These are phyloP conservation scores for Dalbergia oliveri DNA, from an alignment of 306 rosid species.

Conservation along the genomic window DNA sequence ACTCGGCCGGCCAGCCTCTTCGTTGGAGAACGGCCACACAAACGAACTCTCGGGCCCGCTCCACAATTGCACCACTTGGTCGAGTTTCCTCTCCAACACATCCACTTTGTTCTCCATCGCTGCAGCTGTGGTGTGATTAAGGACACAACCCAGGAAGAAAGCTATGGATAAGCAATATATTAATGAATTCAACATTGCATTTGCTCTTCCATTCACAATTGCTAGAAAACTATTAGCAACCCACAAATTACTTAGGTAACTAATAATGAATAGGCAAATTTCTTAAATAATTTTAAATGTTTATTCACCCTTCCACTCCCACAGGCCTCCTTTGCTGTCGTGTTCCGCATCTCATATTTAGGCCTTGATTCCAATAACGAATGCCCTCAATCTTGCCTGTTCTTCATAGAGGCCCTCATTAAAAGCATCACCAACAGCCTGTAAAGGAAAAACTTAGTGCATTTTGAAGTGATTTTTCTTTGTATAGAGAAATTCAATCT, in stretches of 20 bases:
- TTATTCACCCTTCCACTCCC: slow-evolving; percentile 76
- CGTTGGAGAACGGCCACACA: no score
- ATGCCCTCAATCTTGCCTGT: slow-evolving; percentile 85
- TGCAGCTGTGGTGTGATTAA: no score
- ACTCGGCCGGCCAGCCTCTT: no score
- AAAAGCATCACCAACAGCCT: slow-evolving; percentile 91
- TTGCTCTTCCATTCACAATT: slow-evolving; percentile 62
- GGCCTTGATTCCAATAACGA: slow-evolving; percentile 93
- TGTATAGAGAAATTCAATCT: slow-evolving; percentile 25
- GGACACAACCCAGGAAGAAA: no score
- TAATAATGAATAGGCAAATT: slow-evolving; percentile 16
- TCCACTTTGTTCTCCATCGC: no score
- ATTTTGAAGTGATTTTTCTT: slow-evolving; percentile 28
- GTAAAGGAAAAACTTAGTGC: slow-evolving; percentile 43
- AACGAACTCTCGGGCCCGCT: no score
- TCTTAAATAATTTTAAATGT: slow-evolving; percentile 33
- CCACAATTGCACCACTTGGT: no score
- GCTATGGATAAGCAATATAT: slow-evolving; percentile 11
- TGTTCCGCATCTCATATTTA: slow-evolving; percentile 93
- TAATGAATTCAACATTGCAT: slow-evolving; percentile 16
- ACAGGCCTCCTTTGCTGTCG: slow-evolving; percentile 92
- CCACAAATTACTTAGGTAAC: slow-evolving; percentile 35
- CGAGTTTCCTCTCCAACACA: no score
- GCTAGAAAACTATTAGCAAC: slow-evolving; percentile 29
- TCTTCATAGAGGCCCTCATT: slow-evolving; percentile 90